Evolutionary conservation across 495 filamentous ascomycete species (phyloP).

Genomic region (Podospora pseudocomata): DNA sequence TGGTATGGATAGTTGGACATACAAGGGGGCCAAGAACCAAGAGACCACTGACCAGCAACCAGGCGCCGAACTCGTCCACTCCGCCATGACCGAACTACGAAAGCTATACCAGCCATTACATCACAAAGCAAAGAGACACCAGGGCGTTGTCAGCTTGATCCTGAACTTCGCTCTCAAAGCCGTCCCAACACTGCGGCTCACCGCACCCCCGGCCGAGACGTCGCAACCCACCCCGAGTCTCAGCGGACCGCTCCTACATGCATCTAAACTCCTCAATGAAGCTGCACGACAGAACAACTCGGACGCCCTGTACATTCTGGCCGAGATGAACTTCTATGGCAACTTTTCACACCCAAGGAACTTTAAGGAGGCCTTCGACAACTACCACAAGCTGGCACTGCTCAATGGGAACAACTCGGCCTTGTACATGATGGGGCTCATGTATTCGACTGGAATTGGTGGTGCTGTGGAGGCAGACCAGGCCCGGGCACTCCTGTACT

Average conservation of each 20-base stretch:
- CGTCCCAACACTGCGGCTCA: conserved; percentile 42
- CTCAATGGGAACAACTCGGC: conserved; percentile 84
- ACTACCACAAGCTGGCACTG: conserved; percentile 75
- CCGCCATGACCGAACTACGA: conserved; percentile 41
- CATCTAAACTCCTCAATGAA: conserved; percentile 68
- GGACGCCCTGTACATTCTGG: conserved; percentile 86
- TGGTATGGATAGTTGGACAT: neutral
- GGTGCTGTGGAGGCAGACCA: conserved; percentile 81
- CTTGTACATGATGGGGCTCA: conserved; percentile 91
- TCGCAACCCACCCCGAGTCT: conserved; percentile 27
- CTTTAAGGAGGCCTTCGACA: conserved; percentile 74
- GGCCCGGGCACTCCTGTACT: conserved; percentile 87
- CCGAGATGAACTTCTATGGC: conserved; percentile 95
- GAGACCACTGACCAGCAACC: conserved; percentile 12
- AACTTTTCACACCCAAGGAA: conserved; percentile 86
- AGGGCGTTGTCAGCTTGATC: conserved; percentile 37
- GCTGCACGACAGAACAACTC: conserved; percentile 73
- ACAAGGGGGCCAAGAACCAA: conserved; percentile 1
- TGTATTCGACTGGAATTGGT: conserved; percentile 92
- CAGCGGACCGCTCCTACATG: conserved; percentile 47
- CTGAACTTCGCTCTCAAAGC: conserved; percentile 38
- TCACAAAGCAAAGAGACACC: conserved; percentile 35
- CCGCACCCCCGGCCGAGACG: conserved; percentile 34
- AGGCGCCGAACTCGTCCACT: conserved; percentile 46
- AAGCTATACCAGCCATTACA: conserved; percentile 39